A percentile compares a stretch with the other conserved stretches of the same genome.
Conservation (phyloP, 345 rosid genomes). For the Eucalyptus victrix region DNA sequence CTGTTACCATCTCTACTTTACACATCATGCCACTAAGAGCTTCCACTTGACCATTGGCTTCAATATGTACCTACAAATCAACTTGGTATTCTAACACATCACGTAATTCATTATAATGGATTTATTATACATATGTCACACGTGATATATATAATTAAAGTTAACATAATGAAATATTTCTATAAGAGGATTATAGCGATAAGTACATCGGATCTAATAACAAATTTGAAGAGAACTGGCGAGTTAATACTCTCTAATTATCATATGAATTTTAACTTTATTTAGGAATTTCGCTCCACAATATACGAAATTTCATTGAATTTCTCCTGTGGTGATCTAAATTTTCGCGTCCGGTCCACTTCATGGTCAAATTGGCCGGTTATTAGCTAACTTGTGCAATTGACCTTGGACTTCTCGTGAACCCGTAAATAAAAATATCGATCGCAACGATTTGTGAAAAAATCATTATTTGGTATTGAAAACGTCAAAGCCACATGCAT, state of each 20-base stretch:
- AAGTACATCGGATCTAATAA: not conserved
- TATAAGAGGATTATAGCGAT: too few species aligned
- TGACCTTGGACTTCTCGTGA: not conserved
- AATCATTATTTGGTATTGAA: not conserved
- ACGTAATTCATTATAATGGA: too few species aligned
- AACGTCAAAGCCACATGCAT: not conserved
- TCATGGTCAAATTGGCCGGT: not conserved
- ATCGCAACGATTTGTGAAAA: not conserved
- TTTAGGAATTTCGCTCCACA: not conserved
- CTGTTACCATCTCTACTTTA: not conserved
- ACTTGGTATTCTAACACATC: not conserved
- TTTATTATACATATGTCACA: not conserved
- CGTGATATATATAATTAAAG: not conserved
- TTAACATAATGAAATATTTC: not conserved
- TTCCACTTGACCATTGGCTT: not conserved
- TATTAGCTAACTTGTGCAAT: not conserved
- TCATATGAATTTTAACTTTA: not conserved
- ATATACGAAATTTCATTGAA: not conserved
- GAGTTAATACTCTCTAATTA: not conserved
- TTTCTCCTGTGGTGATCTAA: not conserved
- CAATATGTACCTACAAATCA: not conserved
- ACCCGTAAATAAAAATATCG: not conserved
- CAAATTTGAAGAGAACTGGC: fast-evolving
- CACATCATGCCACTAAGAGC: not conserved
- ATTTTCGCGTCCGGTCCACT: not conserved